Percentiles rank a stretch among this genome's conserved stretches.
Conservation (phyloP, 805 yeast species). For the Scheffersomyces stipitis region DNA sequence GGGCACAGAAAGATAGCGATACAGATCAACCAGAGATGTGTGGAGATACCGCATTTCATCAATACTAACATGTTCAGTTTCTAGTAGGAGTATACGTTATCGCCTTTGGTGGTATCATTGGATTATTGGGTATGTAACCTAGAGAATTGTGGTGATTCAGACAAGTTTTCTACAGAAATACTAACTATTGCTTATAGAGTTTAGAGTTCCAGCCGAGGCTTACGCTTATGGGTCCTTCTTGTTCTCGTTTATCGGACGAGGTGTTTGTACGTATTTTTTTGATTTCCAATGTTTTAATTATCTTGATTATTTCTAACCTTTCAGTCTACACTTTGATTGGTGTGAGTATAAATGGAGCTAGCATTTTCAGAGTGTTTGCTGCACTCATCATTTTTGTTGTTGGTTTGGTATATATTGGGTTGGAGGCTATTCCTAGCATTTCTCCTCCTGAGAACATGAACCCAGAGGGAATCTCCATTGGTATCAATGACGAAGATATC, state of each 20-base stretch:
- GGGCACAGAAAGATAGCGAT: no score
- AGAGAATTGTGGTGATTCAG: neutral
- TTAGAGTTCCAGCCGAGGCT: constrained; percentile 58
- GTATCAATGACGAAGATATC: constrained; percentile 40
- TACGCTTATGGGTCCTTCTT: constrained; percentile 65
- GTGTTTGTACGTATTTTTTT: constrained; percentile 49
- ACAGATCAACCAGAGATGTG: no score
- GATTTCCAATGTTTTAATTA: constrained; percentile 10
- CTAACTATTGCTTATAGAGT: constrained; percentile 33
- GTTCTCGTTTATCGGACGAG: constrained; percentile 74
- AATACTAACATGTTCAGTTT: constrained; percentile 42
- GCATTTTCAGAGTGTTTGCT: constrained; percentile 55
- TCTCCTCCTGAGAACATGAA: constrained; percentile 83
- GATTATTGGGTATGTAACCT: constrained; percentile 43
- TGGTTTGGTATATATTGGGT: constrained; percentile 58
- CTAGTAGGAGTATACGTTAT: constrained; percentile 59
- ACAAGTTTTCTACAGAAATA: neutral
- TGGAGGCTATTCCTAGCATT: constrained; percentile 73
- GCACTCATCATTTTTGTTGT: constrained; percentile 57
- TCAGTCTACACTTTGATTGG: constrained; percentile 39
- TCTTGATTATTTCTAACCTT: neutral
- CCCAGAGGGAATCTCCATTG: constrained; percentile 40
- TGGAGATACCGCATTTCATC: no score
- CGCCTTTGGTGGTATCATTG: constrained; percentile 53
- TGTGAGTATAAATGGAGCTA: constrained; percentile 45